phyloP scores from a whole-genome alignment of 352 stramenopile genomes.

The Pythium insidiosum region DNA sequence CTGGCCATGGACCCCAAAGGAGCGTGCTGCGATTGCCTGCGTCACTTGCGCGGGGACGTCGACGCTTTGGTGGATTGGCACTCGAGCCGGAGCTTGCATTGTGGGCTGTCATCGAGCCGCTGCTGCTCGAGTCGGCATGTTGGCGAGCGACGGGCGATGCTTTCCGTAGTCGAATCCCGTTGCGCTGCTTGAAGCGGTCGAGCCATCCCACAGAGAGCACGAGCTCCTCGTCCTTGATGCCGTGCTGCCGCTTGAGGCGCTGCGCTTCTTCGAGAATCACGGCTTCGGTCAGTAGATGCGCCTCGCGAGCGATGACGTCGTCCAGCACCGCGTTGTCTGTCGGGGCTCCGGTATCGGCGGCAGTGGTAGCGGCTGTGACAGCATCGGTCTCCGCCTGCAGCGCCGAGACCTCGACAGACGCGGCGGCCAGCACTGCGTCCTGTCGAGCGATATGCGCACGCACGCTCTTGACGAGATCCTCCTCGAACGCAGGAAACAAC shows the following conservation, averaged over 20 bases:
- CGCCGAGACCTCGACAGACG: neutral
- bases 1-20: neutral
- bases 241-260: slow-evolving; percentile 53
- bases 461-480: slow-evolving; percentile 53
- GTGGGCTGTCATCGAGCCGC: neutral
- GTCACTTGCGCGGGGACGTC: neutral
- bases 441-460: slow-evolving; percentile 13
- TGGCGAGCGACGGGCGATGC: neutral
- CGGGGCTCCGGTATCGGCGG: no score
- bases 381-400: neutral
- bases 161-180: slow-evolving; percentile 63
- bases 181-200: slow-evolving; percentile 59
- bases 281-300: slow-evolving; percentile 61
- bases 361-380: no score
- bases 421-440: neutral
- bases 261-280: slow-evolving; percentile 72
- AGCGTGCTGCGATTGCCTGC: neutral
- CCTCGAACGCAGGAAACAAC: slow-evolving; percentile 62
- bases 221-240: slow-evolving; percentile 53
- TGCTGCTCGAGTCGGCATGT: neutral
- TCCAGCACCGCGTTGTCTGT: no score
- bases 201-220: slow-evolving; percentile 71
- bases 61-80: no score
- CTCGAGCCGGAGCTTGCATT: neutral
- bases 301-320: no score